Evolutionary conservation across 2,329 filamentous ascomycete species (phyloP), one percentile per base, ranked within the genome.

Genomic region (Hymenoscyphus albidus): DNA sequence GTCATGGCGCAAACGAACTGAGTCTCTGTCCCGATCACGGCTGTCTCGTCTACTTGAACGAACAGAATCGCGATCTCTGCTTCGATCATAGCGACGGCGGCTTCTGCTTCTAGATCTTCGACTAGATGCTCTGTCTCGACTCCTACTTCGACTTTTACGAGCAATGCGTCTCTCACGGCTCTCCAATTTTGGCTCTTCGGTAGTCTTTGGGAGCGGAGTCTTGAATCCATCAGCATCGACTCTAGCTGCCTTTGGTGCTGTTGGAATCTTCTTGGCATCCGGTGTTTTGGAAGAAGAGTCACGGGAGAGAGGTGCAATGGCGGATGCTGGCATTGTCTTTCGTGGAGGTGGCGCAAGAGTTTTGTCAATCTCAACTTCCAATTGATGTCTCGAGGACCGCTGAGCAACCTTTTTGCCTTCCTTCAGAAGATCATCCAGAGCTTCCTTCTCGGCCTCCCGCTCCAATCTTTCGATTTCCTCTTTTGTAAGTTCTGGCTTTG

Each of bases 361-460:
- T 39, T 74, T 68, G 60, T 76, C 74, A 32, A 76, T 62, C 58
- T 75, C 73, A n/a, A 73, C 60, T 54, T 76, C 74, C 48, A 73
- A 35, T 65, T 74, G 71, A 67, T 75, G 71, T 65, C 74, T 70
- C 18, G 60, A 44, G 42, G 72, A 72, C 56, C 71, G 68, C 62
- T 73, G 70, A 14, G 72, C 68, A 27, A 71, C 65, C 32, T 68
- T 67, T 42, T 74, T 73, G 22, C 74, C 69, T 65, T 76, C 74
- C 27, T 74, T 74, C n/a, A 76, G 56, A 22, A 76, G 70, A 68
- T 74, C 70, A 59, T 73, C 70, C 13, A 76, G 64, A 56, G 75
- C 75, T 67, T 76, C 74, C 59, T 74, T 70, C 61, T 76, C 74
- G 55, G 75, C 75, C 67, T 76, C 74, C 59, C 74, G 70, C 61